Conservation (phyloP, 2,329 filamentous ascomycete species). For the Fusarium camptoceras region DNA sequence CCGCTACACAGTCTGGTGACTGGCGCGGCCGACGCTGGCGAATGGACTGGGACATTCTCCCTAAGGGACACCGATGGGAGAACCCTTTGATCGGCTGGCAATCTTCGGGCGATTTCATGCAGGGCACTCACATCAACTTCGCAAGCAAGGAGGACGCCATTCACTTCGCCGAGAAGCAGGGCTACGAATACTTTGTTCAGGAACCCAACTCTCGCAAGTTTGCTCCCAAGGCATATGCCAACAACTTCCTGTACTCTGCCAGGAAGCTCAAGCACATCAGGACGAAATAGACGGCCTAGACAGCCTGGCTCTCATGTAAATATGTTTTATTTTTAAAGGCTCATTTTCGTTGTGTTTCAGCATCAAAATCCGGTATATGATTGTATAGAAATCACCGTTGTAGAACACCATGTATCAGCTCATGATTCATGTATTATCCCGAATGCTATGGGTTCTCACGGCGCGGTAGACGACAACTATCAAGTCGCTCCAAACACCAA, state of each 20-base stretch:
- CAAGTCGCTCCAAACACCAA: constrained; percentile 25
- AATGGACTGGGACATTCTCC: constrained; percentile 97
- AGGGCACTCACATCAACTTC: constrained; percentile 92
- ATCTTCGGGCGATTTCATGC: constrained; percentile 93
- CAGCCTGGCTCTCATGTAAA: constrained; percentile 44
- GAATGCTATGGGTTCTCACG: background rate
- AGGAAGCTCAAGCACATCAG: constrained; percentile 89
- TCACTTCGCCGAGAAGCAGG: constrained; percentile 96
- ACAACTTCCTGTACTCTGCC: constrained; percentile 90
- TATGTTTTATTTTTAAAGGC: constrained; percentile 41
- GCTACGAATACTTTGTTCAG: constrained; percentile 98
- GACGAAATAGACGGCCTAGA: constrained; percentile 71
- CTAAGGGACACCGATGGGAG: constrained; percentile 97
- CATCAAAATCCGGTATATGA: background rate
- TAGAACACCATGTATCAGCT: background rate
- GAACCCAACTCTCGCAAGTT: constrained; percentile 92
- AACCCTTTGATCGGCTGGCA: constrained; percentile 99
- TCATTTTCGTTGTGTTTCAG: constrained; percentile 27
- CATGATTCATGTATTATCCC: constrained; percentile 6
- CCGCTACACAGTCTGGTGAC: constrained; percentile 94
- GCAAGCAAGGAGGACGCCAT: constrained; percentile 95
- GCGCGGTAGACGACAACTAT: background rate
- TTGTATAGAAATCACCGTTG: background rate
- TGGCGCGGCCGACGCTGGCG: constrained; percentile 90
- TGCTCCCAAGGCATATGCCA: constrained; percentile 90